Evolutionary conservation across 2,329 filamentous ascomycete species (phyloP), one percentile per base, ranked within the genome.

Genomic region (Talaromyces sp.): DNA sequence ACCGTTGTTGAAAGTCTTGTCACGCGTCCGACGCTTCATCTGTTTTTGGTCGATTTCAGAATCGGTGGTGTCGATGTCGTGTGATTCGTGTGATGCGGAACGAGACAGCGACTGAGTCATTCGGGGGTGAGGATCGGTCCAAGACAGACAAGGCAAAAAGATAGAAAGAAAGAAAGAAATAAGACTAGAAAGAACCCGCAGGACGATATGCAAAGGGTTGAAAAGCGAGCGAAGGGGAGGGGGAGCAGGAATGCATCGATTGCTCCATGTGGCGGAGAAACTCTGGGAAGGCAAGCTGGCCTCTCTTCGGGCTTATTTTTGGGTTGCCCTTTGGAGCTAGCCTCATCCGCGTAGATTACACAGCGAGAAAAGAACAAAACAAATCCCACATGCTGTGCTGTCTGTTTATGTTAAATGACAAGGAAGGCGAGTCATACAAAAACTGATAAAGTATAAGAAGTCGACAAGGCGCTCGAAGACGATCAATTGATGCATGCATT

Each of bases 21-120:
- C 69, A 46, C 68, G 67, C 65, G 66, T 71, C 65, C 73, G 72
- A 64, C 70, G 72, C 71, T 74, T 73, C 74, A 77, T 77, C 70
- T 68, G 66, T 60, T 56, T 62, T 3, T 50, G 31, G 50, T 58
- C 61, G 8, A 55, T 31, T 7, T 54, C 21, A 14, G 50, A 38
- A 10, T 38, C 58, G 27, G 46, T 46, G 46, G 52, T 43, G 43
- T 38, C 50, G 21, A 54, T 24, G 55, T 61, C 56, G 43, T 54
- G 29, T 29, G 56, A 24, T 19, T 61, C 56, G 43, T 54, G 29
- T 29, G 56, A 24, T 19, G 59, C 14, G n/a, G 52, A 38, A n/a
- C 50, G 27, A 14, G 50, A 52, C 7, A 55, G 31, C 27, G 52
- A 29, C 56, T 9, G 35, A 38, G n/a, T 57, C 55, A 50, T 24